Evolutionary conservation across 129 eudicot genomes (phyloP).

Genomic region (Pittosporum tobira): DNA sequence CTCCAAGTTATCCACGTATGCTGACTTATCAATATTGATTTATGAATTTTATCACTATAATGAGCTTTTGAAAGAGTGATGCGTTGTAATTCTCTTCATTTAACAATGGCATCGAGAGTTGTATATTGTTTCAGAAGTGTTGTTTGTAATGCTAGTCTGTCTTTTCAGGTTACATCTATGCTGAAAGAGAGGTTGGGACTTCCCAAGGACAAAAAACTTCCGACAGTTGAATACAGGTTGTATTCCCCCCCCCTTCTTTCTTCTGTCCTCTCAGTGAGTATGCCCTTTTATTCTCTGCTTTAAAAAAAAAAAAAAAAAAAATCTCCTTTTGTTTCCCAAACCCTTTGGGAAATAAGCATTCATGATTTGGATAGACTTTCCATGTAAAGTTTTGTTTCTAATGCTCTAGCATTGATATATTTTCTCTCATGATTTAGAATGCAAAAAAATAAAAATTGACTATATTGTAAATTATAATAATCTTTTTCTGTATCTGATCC

Average conservation of each 20-base stretch:
- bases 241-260: background rate
- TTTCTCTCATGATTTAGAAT: no score
- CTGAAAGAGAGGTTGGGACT: constrained; percentile 60
- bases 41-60: background rate
- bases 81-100: background rate
- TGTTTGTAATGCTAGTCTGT: constrained; percentile 23
- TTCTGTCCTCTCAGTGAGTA: background rate
- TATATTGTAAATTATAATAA: background rate
- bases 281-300: background rate
- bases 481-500: background rate
- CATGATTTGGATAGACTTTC: background rate
- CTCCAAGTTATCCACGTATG: background rate
- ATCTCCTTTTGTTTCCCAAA: background rate
- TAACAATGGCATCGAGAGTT: background rate
- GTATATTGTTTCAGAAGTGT: constrained; percentile 2
- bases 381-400: background rate
- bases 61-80: background rate
- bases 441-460: background rate
- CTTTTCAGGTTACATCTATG: constrained; percentile 71
- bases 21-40: background rate
- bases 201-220: constrained; percentile 47
- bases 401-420: background rate
- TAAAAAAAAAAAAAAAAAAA: no score
- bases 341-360: background rate
- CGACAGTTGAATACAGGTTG: constrained; percentile 65